These are phyloP conservation scores for Saturnispora mendoncae DNA, from an alignment of 805 yeast species.

Conservation along the genomic window DNA sequence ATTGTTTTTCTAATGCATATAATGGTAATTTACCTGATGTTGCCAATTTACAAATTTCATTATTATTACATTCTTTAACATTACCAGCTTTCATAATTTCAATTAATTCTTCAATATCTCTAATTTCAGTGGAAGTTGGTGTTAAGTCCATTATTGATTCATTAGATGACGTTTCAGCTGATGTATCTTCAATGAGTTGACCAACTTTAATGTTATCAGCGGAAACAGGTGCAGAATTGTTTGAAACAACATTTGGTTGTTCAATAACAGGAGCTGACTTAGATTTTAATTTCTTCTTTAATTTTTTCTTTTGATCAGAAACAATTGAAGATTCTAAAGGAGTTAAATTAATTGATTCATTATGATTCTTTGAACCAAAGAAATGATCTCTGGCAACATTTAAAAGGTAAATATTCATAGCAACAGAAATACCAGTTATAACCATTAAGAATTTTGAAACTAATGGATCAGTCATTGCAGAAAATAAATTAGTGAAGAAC, in stretches of 20 bases:
- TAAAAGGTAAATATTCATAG: conserved; percentile 75
- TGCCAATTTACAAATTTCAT: conserved; percentile 66
- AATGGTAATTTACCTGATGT: conserved; percentile 74
- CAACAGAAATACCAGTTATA: conserved; percentile 64
- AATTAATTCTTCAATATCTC: conserved; percentile 57
- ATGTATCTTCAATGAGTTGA: conserved; percentile 26
- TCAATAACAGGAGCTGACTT: too few relatives aligned
- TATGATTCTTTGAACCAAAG: conserved; percentile 1
- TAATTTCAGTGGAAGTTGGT: conserved; percentile 20
- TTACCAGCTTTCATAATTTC: conserved; percentile 62
- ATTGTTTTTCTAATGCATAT: conserved; percentile 89
- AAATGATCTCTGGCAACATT: conserved; percentile 69
- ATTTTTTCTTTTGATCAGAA: conserved; percentile 1
- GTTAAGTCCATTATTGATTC: conserved; percentile 16
- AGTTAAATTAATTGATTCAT: neutral
- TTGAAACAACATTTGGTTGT: too few relatives aligned
- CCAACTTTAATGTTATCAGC: conserved; percentile 29
- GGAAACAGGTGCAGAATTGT: neutral
- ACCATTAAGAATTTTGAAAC: conserved; percentile 70
- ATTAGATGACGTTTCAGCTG: conserved; percentile 6
- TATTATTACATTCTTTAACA: conserved; percentile 54
- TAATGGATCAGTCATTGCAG: conserved; percentile 69
- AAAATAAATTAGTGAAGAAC: conserved; percentile 46
- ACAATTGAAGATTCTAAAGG: neutral
- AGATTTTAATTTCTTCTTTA: conserved; percentile 6